A percentile compares a stretch with the other conserved stretches of the same genome.
These are phyloP conservation scores for Myxozyma mucilagina DNA, from an alignment of 805 yeast species.

Conservation along the genomic window DNA sequence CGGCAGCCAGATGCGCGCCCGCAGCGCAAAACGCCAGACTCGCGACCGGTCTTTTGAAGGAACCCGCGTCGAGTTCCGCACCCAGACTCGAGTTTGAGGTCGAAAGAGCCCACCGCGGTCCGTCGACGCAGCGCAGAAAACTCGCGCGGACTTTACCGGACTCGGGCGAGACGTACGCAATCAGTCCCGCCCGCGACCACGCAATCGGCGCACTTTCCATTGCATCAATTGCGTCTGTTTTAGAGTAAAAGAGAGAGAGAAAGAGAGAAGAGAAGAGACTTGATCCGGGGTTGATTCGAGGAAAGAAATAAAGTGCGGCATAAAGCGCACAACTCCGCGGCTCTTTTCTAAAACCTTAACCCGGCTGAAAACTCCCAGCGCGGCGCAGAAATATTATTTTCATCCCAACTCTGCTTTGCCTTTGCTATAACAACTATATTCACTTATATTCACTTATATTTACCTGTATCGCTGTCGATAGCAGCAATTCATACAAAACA, in stretches of 20 bases:
- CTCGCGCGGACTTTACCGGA: constrained; percentile 13
- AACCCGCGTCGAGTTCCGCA: constrained; percentile 35
- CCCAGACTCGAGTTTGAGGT: constrained; percentile 45
- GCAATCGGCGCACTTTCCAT: constrained; percentile 4
- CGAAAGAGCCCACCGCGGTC: constrained; percentile 76
- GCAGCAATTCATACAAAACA: too few relatives aligned
- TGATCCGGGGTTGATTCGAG: too few relatives aligned
- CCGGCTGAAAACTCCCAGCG: too few relatives aligned
- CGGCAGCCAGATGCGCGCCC: constrained; percentile 78
- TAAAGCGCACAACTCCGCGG: neutral
- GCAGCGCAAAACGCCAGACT: constrained; percentile 71
- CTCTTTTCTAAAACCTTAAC: neutral
- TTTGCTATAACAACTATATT: too few relatives aligned
- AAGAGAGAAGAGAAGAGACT: too few relatives aligned
- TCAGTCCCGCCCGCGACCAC: constrained; percentile 33
- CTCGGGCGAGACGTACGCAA: constrained; percentile 24
- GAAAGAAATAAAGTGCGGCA: constrained; percentile 6
- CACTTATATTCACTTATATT: too few relatives aligned
- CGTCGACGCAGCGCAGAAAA: constrained; percentile 53
- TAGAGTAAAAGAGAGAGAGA: too few relatives aligned
- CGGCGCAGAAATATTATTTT: too few relatives aligned
- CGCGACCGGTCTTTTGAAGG: constrained; percentile 29
- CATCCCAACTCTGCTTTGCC: too few relatives aligned
- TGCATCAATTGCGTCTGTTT: too few relatives aligned
- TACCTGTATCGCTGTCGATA: too few relatives aligned